These are phyloP conservation scores for Rhinocladiella similis DNA, from an alignment of 2,329 filamentous ascomycete species.

Conservation along the genomic window DNA sequence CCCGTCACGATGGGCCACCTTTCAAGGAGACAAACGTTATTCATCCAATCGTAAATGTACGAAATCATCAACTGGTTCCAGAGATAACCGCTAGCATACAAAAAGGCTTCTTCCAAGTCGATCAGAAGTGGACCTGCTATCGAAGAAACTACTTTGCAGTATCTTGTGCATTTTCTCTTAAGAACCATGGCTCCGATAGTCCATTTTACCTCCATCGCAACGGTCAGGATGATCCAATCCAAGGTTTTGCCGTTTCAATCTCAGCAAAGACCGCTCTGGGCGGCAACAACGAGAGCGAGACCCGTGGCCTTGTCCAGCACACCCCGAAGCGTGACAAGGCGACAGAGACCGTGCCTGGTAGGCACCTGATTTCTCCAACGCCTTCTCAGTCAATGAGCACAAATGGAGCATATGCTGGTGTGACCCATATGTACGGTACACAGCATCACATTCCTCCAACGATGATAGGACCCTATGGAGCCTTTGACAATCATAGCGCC, in stretches of 20 bases:
- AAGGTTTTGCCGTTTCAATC: constrained; percentile 78
- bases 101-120: constrained; percentile 82
- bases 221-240: constrained; percentile 57
- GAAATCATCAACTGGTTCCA: constrained; percentile 57
- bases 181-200: constrained; percentile 57
- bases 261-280: constrained; percentile 62
- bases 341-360: constrained; percentile 70
- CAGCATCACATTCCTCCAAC: constrained; percentile 14
- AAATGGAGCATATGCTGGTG: constrained; percentile 15
- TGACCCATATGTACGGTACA: constrained; percentile 14
- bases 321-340: constrained; percentile 91
- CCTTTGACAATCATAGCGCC: constrained; percentile 31
- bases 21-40: constrained; percentile 42
- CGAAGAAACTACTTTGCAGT: constrained; percentile 89
- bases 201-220: constrained; percentile 58
- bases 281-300: constrained; percentile 71
- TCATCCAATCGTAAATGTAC: constrained; percentile 37
- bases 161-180: constrained; percentile 72
- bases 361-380: constrained; percentile 22
- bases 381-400: constrained; percentile 6
- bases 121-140: constrained; percentile 89
- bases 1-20: constrained; percentile 42
- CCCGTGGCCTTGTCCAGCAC: constrained; percentile 83
- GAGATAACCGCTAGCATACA: constrained; percentile 80
- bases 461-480: constrained; percentile 14